A percentile compares a stretch with the other conserved stretches of the same genome.
Conservation (phyloP, 2,329 filamentous ascomycete genomes). For the Arthrobotrys musiformis region DNA sequence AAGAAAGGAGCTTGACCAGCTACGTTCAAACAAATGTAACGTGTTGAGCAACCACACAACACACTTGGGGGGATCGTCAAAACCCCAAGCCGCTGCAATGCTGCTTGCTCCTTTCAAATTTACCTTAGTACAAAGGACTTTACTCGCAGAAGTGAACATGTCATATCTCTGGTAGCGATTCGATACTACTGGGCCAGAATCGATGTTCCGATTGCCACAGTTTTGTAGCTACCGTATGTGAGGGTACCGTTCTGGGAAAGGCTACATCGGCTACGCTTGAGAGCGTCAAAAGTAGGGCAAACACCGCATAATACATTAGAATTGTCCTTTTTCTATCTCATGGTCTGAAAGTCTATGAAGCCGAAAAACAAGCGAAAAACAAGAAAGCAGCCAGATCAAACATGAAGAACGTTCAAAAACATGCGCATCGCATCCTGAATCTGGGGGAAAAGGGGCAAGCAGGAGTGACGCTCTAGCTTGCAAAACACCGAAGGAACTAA, state of each 20-base stretch:
- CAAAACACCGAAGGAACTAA: neutral
- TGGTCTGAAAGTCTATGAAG: slow-evolving; percentile 11
- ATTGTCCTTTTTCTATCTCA: slow-evolving; percentile 20
- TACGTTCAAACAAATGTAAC: slow-evolving; percentile 1
- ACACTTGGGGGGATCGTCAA: neutral
- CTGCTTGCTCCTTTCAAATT: too few species aligned
- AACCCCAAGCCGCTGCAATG: neutral
- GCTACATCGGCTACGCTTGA: neutral
- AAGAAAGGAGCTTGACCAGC: neutral
- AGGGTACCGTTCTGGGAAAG: neutral
- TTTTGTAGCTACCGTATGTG: neutral
- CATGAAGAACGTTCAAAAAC: neutral
- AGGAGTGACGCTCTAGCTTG: slow-evolving; percentile 28
- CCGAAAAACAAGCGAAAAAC: neutral
- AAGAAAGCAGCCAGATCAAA: neutral
- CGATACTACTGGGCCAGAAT: too few species aligned
- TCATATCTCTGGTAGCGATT: too few species aligned
- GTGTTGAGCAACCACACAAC: neutral
- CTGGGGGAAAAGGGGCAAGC: slow-evolving; percentile 46
- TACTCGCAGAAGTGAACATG: too few species aligned
- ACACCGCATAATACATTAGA: slow-evolving; percentile 47
- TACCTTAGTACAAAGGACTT: too few species aligned
- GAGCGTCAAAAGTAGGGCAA: slow-evolving; percentile 27
- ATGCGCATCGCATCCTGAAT: slow-evolving; percentile 38
- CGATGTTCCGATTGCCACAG: neutral